Base-by-base conservation (phyloP, 1,139 yeast species). In the Candida frijolesensis region DNA sequence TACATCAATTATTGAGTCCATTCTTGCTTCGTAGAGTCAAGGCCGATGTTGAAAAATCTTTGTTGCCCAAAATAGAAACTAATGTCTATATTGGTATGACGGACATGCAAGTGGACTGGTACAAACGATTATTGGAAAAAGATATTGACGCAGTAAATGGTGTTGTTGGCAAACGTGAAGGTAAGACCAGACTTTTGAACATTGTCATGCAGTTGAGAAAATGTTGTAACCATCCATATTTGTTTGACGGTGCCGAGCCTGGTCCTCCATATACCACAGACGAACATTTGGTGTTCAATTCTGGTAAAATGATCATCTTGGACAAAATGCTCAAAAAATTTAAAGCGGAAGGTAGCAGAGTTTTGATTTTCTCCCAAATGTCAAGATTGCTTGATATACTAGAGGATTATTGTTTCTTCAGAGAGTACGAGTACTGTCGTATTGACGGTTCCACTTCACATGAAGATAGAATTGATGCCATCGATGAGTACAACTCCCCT, bases 221-320 rank as follows among this genome's bases (percentile, higher is more conserved):
- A 67, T 94, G 98, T 67, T 94, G 98, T 67, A 94, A 94, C 63
- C 99, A 94, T 68, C 99, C 99, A 0, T 94, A 94, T 66, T 73
- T 94, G 47, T 94, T 94, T 62, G 98, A 94, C 65, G 98, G 99
- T 39, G 99, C 99, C 1, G 99, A 94, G 66, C 98, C 98, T 0
- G 99, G 99, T 9, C 99, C 99, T 3, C 99, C 99, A 0, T 94
- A 81, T 64, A 92, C 98, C 2, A 94, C 97, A 0, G 99, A 92
- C 66, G 98, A 92, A 64, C 98, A 94, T 69, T 76, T 94, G 58
- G 85, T 94, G 10, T 85, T 66, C 67, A 94, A 94, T 65, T 80
- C 96, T 11, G 97, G 96, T 34, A 94, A 94, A 66, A 87, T 94
- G 92, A 79, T 89, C 45, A 87, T 94, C 44, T 70, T 94, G 51